These are phyloP conservation scores for Edaphochlamys debaryana DNA, from an alignment of 139 green algal genomes.

Conservation along the genomic window DNA sequence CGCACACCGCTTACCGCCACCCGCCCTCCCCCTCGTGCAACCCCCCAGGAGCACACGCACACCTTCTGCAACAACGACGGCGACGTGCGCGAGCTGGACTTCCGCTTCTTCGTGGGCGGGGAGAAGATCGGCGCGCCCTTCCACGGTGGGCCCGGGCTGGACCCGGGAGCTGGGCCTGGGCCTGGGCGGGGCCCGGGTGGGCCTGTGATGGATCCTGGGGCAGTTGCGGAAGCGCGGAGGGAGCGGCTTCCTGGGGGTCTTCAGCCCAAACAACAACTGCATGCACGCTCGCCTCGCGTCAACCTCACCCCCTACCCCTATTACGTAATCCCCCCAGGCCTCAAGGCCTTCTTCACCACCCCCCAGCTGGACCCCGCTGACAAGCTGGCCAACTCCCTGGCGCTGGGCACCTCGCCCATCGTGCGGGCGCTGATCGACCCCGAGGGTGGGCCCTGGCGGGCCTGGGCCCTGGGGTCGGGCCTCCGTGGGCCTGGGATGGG, in stretches of 20 bases:
- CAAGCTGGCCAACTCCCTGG: slow-evolving; percentile 91
- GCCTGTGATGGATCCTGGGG: no score
- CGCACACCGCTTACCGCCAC: no score
- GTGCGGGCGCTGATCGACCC: slow-evolving; percentile 92
- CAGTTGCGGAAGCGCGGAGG: no score
- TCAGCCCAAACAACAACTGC: no score
- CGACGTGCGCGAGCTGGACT: slow-evolving; percentile 93
- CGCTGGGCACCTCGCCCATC: slow-evolving; percentile 90
- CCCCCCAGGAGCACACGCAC: slow-evolving; percentile 87
- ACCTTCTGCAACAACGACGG: slow-evolving; percentile 96
- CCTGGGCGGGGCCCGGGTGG: no score
- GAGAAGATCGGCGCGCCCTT: slow-evolving; percentile 86
- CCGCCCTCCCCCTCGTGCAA: no score
- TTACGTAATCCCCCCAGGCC: slow-evolving; percentile 70
- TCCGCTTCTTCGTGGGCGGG: slow-evolving; percentile 86
- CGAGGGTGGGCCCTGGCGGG: slow-evolving; percentile 85
- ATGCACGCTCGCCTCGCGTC: no score
- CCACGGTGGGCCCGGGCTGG: slow-evolving; percentile 54
- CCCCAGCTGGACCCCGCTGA: slow-evolving; percentile 85
- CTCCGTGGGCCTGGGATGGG: no score
- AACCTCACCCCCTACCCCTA: no score
- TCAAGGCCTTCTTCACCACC: slow-evolving; percentile 98
- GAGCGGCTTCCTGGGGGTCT: no score
- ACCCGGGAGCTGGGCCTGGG: no score
- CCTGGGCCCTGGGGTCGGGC: not conserved